Base-by-base conservation (phyloP, 2,329 filamentous ascomycete genomes). In the Elsinoe fawcettii region DNA sequence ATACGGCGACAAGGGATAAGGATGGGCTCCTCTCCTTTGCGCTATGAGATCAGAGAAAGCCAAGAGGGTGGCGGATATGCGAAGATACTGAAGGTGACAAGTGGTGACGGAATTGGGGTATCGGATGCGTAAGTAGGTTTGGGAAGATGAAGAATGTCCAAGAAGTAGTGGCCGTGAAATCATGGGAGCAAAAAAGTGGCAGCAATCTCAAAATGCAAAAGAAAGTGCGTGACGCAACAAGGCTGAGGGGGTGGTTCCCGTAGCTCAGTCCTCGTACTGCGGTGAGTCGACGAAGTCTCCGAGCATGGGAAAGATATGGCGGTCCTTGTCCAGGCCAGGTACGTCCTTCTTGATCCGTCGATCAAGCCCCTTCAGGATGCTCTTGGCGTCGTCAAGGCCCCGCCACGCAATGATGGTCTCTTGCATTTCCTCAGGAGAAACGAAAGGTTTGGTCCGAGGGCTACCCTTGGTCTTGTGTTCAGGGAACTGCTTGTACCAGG, bases 391-490 rank as follows among this genome's bases (percentile, higher is more conserved):
- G 12, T 36, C 34, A 32, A 39, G 5, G 2, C 34, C 49, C 11
- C 39, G 6, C 32, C 32, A 37, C 5, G 6, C 49, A 32, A 53
- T 23, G 49, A 53, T 39, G 9, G 20, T 37, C 8, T 53, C 49
- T 37, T 53, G 49, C 30, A 53, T 53, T 5, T 37, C 32, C 11
- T 39, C 20, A 8, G 32, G 30, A 4, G 49, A 22, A 12, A 49
- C 25, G 11, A 14, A n/a, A 14, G 30, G 49, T 7, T 51, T 32
- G 27, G 49, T 53, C 16, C 49, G 49, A n/a, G 30, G 16, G 22
- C 25, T 36, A 16, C 49, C 49, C 22, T 39, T 53, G 16, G 49
- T 53, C 32, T 53, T 53, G 49, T 37, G 25, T 11, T 53, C 32
- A 1, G 30, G n/a, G 3, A 53, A 12, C 20, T 23, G 16, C 49